Conservation (phyloP, 208 protist genomes). For the Trypanosoma mega region DNA sequence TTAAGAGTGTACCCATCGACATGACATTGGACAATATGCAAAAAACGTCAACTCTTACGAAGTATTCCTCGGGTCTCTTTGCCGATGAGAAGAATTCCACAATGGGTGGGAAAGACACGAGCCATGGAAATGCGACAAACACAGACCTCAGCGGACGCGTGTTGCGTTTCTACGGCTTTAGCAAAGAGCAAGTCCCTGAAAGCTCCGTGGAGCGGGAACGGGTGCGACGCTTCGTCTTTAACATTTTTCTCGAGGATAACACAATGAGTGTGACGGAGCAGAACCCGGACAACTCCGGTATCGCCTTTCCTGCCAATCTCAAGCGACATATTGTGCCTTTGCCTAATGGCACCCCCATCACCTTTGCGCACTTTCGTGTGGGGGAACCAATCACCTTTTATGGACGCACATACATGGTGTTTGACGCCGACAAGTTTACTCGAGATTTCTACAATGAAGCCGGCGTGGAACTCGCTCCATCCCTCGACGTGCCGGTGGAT, state of each 20-base stretch:
- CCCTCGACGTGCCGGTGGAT: constrained; percentile 71
- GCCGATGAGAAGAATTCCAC: constrained; percentile 5
- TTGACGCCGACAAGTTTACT: constrained; percentile 94
- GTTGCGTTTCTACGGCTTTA: constrained; percentile 96
- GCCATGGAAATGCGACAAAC: constrained; percentile 6
- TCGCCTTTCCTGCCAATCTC: constrained; percentile 90
- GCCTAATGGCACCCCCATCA: constrained; percentile 75
- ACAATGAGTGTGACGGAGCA: constrained; percentile 96
- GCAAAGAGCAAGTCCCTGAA: constrained; percentile 94
- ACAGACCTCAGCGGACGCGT: constrained; percentile 70
- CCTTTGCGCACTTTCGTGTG: constrained; percentile 81
- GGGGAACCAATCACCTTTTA: constrained; percentile 92
- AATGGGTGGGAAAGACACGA: constrained; percentile 3
- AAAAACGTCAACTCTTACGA: constrained; percentile 28
- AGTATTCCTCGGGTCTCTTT: constrained; percentile 18
- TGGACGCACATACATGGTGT: constrained; percentile 91
- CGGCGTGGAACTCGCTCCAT: constrained; percentile 50
- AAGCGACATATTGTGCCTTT: constrained; percentile 91
- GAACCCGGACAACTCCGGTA: constrained; percentile 92
- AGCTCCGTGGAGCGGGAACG: constrained; percentile 88
- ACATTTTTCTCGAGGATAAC: constrained; percentile 96
- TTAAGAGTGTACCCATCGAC: constrained; percentile 62
- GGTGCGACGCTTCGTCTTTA: constrained; percentile 88
- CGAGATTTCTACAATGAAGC: constrained; percentile 76
- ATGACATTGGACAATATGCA: constrained; percentile 29